These are phyloP conservation scores for Rubroshorea leprosula DNA, from an alignment of 345 rosid genomes.

Conservation along the genomic window DNA sequence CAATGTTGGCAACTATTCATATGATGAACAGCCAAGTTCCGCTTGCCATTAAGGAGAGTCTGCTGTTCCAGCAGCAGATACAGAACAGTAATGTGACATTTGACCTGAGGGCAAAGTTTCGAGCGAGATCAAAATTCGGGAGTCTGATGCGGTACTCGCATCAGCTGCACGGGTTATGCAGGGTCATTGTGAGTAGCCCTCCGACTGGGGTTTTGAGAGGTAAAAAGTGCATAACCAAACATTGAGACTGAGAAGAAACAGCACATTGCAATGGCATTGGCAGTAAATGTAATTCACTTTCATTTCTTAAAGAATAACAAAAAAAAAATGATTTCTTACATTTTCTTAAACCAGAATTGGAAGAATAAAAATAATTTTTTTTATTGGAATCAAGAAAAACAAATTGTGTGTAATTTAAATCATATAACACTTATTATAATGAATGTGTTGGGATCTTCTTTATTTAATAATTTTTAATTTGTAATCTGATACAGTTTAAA, in stretches of 20 bases:
- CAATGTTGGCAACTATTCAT: conserved; percentile 42
- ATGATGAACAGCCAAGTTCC: conserved; percentile 75
- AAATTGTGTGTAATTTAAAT: too few species aligned
- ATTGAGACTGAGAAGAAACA: conserved; percentile 26
- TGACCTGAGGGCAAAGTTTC: conserved; percentile 55
- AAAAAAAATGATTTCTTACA: neutral
- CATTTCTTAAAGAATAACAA: neutral
- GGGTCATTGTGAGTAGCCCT: conserved; percentile 49
- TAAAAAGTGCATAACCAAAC: conserved; percentile 59
- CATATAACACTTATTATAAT: too few species aligned
- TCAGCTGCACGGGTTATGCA: conserved; percentile 55
- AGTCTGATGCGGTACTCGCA: conserved; percentile 64
- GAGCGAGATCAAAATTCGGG: conserved; percentile 62
- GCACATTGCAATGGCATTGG: neutral
- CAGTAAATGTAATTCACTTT: neutral
- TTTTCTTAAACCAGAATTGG: neutral
- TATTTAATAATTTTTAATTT: too few species aligned
- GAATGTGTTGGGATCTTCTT: too few species aligned
- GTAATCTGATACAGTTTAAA: too few species aligned
- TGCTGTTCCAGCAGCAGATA: conserved; percentile 44
- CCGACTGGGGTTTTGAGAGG: conserved; percentile 62
- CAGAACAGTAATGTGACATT: conserved; percentile 45
- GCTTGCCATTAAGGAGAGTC: conserved; percentile 39
- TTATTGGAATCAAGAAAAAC: too few species aligned
- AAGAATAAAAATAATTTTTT: too few species aligned